phyloP scores from a whole-genome alignment of 176 grass and related monocot species.

The Rhipidocladum racemiflorum region DNA sequence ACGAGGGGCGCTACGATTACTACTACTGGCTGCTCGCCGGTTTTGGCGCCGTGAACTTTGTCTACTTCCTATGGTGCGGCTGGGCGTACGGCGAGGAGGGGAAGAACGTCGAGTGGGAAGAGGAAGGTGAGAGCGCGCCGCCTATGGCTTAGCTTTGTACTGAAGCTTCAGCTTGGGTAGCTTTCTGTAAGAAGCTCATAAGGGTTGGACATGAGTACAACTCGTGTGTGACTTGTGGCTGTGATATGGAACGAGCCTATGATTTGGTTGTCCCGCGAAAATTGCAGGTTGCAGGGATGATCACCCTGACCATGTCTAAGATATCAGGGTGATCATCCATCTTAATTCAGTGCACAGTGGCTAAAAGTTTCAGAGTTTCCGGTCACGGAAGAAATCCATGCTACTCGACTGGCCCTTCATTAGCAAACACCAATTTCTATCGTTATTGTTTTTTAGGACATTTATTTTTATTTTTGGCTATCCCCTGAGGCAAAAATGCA shows the following conservation, averaged over 20 bases:
- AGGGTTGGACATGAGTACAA: neutral
- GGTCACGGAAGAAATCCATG: neutral
- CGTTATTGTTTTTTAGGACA: neutral
- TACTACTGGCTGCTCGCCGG: constrained; percentile 58
- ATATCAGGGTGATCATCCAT: neutral
- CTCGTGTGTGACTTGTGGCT: neutral
- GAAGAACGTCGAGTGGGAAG: constrained; percentile 50
- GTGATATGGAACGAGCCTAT: neutral
- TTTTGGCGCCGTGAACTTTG: constrained; percentile 17
- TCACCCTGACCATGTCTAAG: neutral
- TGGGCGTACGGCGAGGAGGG: constrained; percentile 56
- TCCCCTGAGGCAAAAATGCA: neutral
- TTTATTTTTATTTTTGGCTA: neutral
- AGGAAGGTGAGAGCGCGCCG: neutral
- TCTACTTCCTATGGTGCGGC: constrained; percentile 53
- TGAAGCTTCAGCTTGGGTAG: neutral
- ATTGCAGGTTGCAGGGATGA: neutral
- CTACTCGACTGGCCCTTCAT: neutral
- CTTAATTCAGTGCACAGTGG: neutral
- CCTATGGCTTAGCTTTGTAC: constrained; percentile 12
- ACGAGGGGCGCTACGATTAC: constrained; percentile 54
- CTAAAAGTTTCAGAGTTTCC: neutral
- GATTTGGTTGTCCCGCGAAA: neutral
- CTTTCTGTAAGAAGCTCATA: neutral
- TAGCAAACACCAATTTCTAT: neutral